A percentile compares a stretch with the other conserved stretches of the same genome.
Conservation (phyloP, 495 filamentous ascomycete species). For the Usnea hakonensis region DNA sequence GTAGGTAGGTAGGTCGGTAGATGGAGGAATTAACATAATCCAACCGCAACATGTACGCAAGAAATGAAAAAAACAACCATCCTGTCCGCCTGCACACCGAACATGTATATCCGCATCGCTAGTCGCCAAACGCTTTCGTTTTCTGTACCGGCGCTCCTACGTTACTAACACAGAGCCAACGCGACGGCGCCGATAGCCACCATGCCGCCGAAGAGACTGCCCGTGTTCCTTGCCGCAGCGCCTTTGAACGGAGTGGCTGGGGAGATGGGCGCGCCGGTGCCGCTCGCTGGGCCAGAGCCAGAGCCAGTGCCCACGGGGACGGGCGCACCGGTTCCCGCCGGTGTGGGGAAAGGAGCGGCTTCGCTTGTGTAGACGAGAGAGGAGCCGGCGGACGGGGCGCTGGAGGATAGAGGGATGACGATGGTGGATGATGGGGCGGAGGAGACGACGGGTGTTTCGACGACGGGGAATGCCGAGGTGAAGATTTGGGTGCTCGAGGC, state of each 20-base stretch:
- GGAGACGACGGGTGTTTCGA: neutral
- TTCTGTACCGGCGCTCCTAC: conserved; percentile 1
- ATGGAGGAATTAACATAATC: neutral
- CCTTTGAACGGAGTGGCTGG: conserved; percentile 4
- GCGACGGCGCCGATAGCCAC: conserved; percentile 7
- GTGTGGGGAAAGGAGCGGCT: conserved; percentile 9
- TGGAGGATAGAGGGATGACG: neutral
- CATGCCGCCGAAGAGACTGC: neutral
- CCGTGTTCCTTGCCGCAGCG: conserved; percentile 5
- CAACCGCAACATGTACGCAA: neutral
- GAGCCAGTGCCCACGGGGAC: neutral
- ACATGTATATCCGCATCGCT: no score
- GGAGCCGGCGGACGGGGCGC: neutral
- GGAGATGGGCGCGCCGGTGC: conserved; percentile 1
- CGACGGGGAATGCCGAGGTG: conserved; percentile 10
- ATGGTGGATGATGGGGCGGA: neutral
- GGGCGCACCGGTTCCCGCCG: neutral
- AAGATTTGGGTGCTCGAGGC: conserved; percentile 12
- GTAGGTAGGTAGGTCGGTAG: neutral
- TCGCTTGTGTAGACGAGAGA: neutral
- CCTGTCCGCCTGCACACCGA: no score
- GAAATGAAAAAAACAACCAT: neutral
- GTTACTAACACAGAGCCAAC: conserved; percentile 12
- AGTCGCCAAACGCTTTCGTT: neutral
- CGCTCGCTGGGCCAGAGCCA: neutral